Evolutionary conservation across 306 rosid species (phyloP), one percentile per base, ranked within the genome.

Genomic region (Vigna reflexopilosa): DNA sequence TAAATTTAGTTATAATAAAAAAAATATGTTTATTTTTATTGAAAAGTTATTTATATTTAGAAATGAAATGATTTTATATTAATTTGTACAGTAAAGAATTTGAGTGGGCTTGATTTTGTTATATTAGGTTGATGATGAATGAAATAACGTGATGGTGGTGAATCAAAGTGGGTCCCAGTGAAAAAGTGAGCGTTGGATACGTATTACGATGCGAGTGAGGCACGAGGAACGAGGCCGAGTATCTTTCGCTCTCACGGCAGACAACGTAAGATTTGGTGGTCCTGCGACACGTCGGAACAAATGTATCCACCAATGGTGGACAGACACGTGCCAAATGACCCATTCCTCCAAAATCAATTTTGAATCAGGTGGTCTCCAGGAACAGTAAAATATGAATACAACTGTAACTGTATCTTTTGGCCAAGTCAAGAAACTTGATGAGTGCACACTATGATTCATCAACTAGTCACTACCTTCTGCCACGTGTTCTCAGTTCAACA

Each of bases 201-300:
- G 36, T 1, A 57, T 54, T 68, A 13, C 70, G 36, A 55, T 65
- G 38, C 57, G 38, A 56, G 17, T 56, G 0, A 6, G 51, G 68
- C 49, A 14, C 83, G 34, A 24, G 11, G 2, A 38, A 5, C 67
- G 47, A 79, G 51, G 62, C 40, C 2, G 0, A 5, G 77, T 66
- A 77, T 1, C 58, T 69, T 73, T 78, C 69, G 2, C 13, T 56
- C 62, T 70, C 71, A 48, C 38, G 8, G 52, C 19, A 40, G 56
- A 40, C 50, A 70, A 34, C 70, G 62, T 51, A 40, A 61, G 83
- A 79, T 70, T 79, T 71, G 16, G 72, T 79, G 77, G 83, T 71
- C 67, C 73, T 62, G 45, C 1, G 15, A 7, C 7, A 24, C 65
- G 55, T 47, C 0, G 3, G 6, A 67, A 67, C 55, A 66, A 9